Percentiles rank a stretch among this genome's conserved stretches.
Conservation (phyloP, 2,329 filamentous ascomycete species). For the Colletotrichum cordylinicola region DNA sequence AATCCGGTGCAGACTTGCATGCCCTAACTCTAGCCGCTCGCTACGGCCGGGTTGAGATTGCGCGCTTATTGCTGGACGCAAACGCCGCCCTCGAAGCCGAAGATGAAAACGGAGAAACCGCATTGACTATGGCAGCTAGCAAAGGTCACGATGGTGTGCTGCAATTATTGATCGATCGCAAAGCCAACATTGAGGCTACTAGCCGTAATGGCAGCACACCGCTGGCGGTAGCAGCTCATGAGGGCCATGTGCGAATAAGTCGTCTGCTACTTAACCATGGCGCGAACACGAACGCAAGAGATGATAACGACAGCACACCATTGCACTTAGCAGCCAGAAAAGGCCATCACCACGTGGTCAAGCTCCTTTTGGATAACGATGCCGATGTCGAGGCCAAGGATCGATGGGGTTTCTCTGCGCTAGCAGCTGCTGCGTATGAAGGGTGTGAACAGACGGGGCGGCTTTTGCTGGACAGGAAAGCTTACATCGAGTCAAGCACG, state of each 20-base stretch:
- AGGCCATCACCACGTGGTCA: not conserved
- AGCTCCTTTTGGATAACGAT: not conserved
- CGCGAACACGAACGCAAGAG: not conserved
- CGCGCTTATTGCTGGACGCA: not conserved
- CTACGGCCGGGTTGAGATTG: not conserved
- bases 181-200: not conserved
- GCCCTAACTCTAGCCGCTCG: not conserved
- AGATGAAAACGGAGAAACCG: not conserved
- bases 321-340: not conserved
- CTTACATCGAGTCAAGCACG: rapidly evolving
- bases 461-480: not conserved
- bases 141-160: not conserved
- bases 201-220: not conserved
- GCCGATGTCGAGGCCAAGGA: not conserved
- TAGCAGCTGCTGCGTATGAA: not conserved
- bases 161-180: not conserved
- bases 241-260: not conserved
- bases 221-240: not conserved
- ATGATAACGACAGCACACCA: not conserved
- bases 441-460: not conserved
- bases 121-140: not conserved
- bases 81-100: not conserved
- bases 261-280: not conserved
- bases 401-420: not conserved
- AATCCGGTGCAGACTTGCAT: not conserved